A percentile compares a stretch with the other conserved stretches of the same genome.
phyloP scores from a whole-genome alignment of 164 flowering plant species.

The Liriodendron chinense region DNA sequence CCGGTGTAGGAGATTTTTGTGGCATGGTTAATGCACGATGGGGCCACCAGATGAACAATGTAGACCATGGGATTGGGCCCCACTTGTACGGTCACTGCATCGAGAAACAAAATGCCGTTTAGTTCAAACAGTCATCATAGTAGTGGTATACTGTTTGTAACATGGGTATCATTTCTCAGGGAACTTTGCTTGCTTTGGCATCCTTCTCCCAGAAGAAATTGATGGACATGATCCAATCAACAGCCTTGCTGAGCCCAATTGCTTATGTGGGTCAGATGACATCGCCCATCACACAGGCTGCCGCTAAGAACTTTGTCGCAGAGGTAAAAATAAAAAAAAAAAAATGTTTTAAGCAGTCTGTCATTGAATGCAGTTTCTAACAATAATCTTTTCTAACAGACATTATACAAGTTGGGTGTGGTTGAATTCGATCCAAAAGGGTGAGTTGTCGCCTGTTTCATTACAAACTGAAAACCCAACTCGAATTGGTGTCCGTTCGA shows the following conservation, averaged over 20 bases:
- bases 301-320: slow-evolving; percentile 46
- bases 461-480: no score
- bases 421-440: slow-evolving; percentile 53
- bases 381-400: slow-evolving; percentile 25
- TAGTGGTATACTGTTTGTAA: not conserved
- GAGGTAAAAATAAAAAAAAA: slow-evolving; percentile 38
- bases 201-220: slow-evolving; percentile 49
- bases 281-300: slow-evolving; percentile 41
- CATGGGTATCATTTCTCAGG: slow-evolving; percentile 28
- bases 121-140: no score
- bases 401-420: slow-evolving; percentile 42
- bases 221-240: slow-evolving; percentile 51
- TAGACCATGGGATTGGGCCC: no score
- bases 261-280: slow-evolving; percentile 61
- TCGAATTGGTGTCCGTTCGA: no score
- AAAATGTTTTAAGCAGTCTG: not conserved
- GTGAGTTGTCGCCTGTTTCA: slow-evolving; percentile 27
- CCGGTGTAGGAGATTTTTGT: no score
- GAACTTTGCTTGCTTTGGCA: slow-evolving; percentile 71
- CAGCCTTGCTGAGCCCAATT: slow-evolving; percentile 73
- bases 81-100: no score
- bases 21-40: no score
- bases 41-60: no score
- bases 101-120: no score
- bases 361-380: not conserved